These are phyloP conservation scores for Clonostachys chloroleuca DNA, from an alignment of 2,329 filamentous ascomycete species.

Conservation along the genomic window DNA sequence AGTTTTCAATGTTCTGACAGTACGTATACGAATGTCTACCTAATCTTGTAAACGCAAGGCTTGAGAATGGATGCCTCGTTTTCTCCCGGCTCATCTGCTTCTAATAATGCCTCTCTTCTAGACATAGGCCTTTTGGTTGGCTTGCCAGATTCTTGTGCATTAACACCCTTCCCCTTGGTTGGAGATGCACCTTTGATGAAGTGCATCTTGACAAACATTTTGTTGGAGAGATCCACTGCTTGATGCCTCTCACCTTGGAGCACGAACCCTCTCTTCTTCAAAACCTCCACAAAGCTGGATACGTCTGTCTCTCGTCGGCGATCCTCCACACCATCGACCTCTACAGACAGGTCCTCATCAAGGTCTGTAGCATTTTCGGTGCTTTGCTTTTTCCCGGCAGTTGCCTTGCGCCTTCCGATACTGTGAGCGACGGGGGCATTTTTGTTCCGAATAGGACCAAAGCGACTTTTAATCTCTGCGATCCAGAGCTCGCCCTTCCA, in stretches of 20 bases:
- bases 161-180: constrained; percentile 69
- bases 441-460: constrained; percentile 40
- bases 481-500: constrained; percentile 97
- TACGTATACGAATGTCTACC: constrained; percentile 34
- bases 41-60: constrained; percentile 92
- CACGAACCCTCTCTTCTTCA: constrained; percentile 79
- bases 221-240: constrained; percentile 80
- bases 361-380: constrained; percentile 37
- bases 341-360: constrained; percentile 58
- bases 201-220: constrained; percentile 97
- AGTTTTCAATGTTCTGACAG: background rate
- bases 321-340: constrained; percentile 64
- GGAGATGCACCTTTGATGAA: constrained; percentile 83
- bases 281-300: constrained; percentile 77
- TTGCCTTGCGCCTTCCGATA: constrained; percentile 64
- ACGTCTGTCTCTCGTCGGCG: constrained; percentile 77
- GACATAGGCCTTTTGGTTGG: constrained; percentile 51
- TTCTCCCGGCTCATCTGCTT: constrained; percentile 51
- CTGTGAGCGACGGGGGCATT: constrained; percentile 57
- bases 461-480: constrained; percentile 92
- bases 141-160: constrained; percentile 47
- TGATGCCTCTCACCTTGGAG: constrained; percentile 58
- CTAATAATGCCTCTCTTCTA: constrained; percentile 38
- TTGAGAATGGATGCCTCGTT: constrained; percentile 71
- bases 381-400: constrained; percentile 40